Percentiles rank a stretch among this genome's conserved stretches.
phyloP scores from a whole-genome alignment of 2,329 filamentous ascomycete genomes.

The Microcera coccophila region DNA sequence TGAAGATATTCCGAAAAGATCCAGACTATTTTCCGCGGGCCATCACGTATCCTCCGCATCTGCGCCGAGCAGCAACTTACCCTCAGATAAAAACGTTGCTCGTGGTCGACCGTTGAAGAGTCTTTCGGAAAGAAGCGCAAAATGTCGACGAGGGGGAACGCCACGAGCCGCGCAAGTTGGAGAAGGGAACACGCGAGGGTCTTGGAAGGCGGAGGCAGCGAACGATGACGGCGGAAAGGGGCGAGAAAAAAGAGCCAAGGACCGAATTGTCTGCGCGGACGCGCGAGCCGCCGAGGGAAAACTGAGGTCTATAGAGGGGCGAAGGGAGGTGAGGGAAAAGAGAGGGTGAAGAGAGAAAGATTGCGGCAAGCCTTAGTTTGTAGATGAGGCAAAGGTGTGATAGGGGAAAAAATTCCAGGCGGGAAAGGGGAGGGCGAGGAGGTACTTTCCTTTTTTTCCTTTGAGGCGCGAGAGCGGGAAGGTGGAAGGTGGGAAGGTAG shows the following conservation, averaged over 20 bases:
- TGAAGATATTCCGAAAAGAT: too few species aligned
- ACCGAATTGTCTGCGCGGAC: conserved; percentile 19
- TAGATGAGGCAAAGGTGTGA: conserved; percentile 24
- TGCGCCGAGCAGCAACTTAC: conserved; percentile 19
- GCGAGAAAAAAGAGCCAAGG: conserved; percentile 16
- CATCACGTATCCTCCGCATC: conserved; percentile 9
- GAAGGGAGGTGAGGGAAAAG: conserved; percentile 12
- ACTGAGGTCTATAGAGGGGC: conserved; percentile 14
- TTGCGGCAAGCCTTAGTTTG: conserved; percentile 16
- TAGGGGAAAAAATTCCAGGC: conserved; percentile 27
- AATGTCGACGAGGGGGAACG: conserved; percentile 8
- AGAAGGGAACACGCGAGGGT: conserved; percentile 25
- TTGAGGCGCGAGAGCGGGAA: conserved; percentile 14
- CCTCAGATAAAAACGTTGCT: conserved; percentile 5
- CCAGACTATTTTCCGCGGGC: too few species aligned
- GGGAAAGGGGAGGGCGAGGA: conserved; percentile 20
- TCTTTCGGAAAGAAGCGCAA: conserved; percentile 20
- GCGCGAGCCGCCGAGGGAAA: conserved; percentile 22
- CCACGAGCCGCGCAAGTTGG: conserved; percentile 22
- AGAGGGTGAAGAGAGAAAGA: conserved; percentile 8
- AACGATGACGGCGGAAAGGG: conserved; percentile 18
- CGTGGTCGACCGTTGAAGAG: conserved; percentile 14
- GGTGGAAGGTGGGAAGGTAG: conserved; percentile 21
- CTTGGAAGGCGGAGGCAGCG: conserved; percentile 25
- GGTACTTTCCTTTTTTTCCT: too few species aligned